Evolutionary conservation across 331 rosid genomes (phyloP).

Genomic region (Rosa hybrid): DNA sequence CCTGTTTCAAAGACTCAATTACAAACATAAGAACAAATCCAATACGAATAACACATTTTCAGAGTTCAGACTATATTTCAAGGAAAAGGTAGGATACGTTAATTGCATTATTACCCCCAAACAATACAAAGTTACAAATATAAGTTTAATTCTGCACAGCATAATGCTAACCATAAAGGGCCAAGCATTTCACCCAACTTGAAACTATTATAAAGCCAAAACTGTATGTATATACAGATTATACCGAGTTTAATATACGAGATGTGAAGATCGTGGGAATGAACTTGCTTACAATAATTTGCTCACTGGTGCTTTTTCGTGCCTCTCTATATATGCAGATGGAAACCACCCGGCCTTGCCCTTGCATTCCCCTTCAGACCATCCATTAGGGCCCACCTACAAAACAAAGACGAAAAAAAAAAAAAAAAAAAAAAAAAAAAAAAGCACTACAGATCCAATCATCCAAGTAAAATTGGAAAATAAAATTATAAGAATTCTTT

Average conservation of each 20-base stretch:
- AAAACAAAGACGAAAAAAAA: neutral
- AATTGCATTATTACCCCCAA: neutral
- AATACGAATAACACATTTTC: neutral
- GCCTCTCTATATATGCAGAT: slow-evolving; percentile 79
- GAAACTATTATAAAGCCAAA: neutral
- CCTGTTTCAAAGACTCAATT: neutral
- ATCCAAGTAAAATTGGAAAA: neutral
- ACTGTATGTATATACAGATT: neutral
- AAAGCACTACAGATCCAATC: neutral
- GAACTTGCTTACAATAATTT: slow-evolving; percentile 39
- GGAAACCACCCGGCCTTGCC: slow-evolving; percentile 96
- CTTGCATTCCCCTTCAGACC: slow-evolving; percentile 90
- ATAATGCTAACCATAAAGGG: neutral
- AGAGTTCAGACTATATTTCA: neutral
- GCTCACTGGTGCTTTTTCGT: slow-evolving; percentile 56
- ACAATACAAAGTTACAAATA: neutral
- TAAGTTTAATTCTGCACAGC: neutral
- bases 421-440: neutral
- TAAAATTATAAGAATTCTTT: neutral
- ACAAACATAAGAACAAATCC: too few relatives aligned
- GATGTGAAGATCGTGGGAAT: neutral
- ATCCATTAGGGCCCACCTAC: slow-evolving; percentile 75
- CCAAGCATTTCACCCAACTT: neutral
- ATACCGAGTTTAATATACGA: neutral
- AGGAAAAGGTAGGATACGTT: neutral